phyloP scores from a whole-genome alignment of 805 yeast genomes.

The Torulaspora maleeae region DNA sequence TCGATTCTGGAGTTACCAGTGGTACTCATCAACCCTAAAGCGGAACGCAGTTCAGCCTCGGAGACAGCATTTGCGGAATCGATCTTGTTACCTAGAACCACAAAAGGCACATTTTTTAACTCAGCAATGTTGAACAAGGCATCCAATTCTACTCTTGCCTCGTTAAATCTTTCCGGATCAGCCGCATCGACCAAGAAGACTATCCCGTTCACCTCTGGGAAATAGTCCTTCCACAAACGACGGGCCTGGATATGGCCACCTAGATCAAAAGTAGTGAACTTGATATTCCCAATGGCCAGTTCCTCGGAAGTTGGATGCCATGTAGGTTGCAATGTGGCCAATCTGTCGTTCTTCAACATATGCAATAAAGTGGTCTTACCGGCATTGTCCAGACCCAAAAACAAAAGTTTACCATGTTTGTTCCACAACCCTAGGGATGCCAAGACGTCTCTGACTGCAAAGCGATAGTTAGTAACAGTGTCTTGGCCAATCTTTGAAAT shows the following conservation, averaged over 20 bases:
- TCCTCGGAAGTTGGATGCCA: conserved; percentile 99
- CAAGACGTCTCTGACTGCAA: conserved; percentile 62
- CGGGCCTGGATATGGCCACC: conserved; percentile 99
- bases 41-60: conserved; percentile 88
- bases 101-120: conserved; percentile 81
- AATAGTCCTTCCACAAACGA: conserved; percentile 98
- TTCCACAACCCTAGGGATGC: conserved; percentile 82
- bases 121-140: conserved; percentile 91
- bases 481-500: background rate
- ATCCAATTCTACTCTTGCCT: conserved; percentile 91
- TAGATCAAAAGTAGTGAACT: conserved; percentile 95
- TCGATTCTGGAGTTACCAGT: conserved; percentile 79
- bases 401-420: conserved; percentile 92
- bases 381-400: conserved; percentile 95
- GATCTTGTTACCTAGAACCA: conserved; percentile 93
- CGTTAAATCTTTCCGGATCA: conserved; percentile 91
- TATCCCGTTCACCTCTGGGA: conserved; percentile 98
- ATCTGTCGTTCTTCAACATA: conserved; percentile 88
- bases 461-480: conserved; percentile 12
- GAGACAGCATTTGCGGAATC: conserved; percentile 92
- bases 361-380: conserved; percentile 90
- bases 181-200: conserved; percentile 97
- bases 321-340: conserved; percentile 97
- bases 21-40: conserved; percentile 79
- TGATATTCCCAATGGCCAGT: conserved; percentile 90